These are phyloP conservation scores for Neurospora tetrasperma DNA, from an alignment of 495 filamentous ascomycete genomes.

Conservation along the genomic window DNA sequence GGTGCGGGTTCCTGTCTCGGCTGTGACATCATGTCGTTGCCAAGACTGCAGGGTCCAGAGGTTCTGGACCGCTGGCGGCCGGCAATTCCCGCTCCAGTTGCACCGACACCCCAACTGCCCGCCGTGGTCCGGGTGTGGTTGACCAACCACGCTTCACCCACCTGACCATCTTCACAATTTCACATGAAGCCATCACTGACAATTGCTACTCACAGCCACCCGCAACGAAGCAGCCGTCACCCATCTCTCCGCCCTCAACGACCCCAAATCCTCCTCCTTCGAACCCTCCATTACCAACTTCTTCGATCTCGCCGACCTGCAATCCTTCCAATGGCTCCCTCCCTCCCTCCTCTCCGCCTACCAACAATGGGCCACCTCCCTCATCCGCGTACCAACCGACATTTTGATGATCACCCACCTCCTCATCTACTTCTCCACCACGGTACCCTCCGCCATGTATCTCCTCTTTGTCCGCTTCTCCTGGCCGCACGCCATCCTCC, in stretches of 20 bases:
- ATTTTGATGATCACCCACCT: conserved; percentile 69
- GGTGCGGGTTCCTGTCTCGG: background rate
- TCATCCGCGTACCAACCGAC: conserved; percentile 24
- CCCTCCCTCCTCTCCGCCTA: conserved; percentile 6
- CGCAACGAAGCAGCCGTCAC: background rate
- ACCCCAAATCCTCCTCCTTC: conserved; percentile 28
- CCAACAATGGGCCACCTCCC: conserved; percentile 15
- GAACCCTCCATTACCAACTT: conserved; percentile 33
- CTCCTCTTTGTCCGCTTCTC: conserved; percentile 55
- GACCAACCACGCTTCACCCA: background rate
- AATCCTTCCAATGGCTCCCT: background rate
- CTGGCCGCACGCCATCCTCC: conserved; percentile 52
- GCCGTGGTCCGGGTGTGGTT: background rate
- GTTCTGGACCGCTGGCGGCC: background rate
- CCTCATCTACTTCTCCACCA: conserved; percentile 57
- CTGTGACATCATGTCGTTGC: background rate
- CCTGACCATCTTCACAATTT: background rate
- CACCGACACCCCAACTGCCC: background rate
- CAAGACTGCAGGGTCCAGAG: background rate
- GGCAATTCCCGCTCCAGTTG: background rate
- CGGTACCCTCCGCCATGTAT: conserved; percentile 50
- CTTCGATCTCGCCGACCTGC: conserved; percentile 20
- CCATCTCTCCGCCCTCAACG: conserved; percentile 30
- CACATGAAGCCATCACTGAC: too few species aligned
- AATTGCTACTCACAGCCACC: background rate